Conservation (phyloP, 2,329 filamentous ascomycete species). For the Botryotinia globosa region DNA sequence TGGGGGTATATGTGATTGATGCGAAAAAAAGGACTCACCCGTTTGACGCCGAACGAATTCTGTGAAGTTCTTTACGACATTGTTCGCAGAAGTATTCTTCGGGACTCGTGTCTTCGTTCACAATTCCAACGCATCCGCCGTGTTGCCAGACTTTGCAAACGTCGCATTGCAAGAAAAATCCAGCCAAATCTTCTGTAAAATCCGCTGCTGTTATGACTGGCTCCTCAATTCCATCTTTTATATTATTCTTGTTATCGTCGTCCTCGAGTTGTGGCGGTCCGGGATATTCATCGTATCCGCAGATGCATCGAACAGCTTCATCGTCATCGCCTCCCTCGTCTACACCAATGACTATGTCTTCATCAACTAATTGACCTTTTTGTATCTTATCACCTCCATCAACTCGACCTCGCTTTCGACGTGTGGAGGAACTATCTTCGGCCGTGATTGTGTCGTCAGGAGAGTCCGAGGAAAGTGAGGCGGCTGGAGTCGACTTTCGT, state of each 20-base stretch:
- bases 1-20: conserved; percentile 18
- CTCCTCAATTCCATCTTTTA: conserved; percentile 58
- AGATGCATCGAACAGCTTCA: conserved; percentile 93
- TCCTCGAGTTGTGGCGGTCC: conserved; percentile 65
- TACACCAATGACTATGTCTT: conserved; percentile 53
- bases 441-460: conserved; percentile 55
- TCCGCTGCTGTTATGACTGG: conserved; percentile 54
- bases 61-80: conserved; percentile 89
- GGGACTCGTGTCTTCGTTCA: conserved; percentile 87
- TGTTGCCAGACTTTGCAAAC: conserved; percentile 98
- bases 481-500: conserved; percentile 71
- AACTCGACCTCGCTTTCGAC: conserved; percentile 70
- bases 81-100: conserved; percentile 98
- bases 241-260: conserved; percentile 49
- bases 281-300: conserved; percentile 91
- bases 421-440: conserved; percentile 68
- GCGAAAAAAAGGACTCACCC: conserved; percentile 60
- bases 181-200: conserved; percentile 73
- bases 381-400: conserved; percentile 36
- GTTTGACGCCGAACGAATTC: conserved; percentile 73
- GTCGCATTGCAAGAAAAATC: conserved; percentile 97
- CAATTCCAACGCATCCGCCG: conserved; percentile 94
- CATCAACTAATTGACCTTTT: conserved; percentile 51
- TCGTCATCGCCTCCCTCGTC: conserved; percentile 77
- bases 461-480: conserved; percentile 67